Percentiles rank a stretch among this genome's conserved stretches.
Evolutionary conservation across 768 basidiomycete genomes (phyloP).

Genomic region (Phanerochaete carnosa): DNA sequence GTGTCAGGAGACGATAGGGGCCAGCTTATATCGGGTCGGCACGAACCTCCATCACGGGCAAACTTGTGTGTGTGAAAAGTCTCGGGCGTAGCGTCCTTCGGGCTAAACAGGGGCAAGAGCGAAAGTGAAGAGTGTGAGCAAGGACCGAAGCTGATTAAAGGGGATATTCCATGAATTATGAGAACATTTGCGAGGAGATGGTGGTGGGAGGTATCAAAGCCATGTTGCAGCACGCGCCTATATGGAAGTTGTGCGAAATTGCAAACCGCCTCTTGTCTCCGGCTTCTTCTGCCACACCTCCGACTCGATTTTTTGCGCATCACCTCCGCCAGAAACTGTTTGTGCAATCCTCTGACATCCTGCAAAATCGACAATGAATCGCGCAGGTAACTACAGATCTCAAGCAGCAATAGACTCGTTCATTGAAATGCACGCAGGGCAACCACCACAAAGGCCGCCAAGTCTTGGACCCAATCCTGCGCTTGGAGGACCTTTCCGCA

Average conservation of each 20-base stretch:
- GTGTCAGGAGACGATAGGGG: neutral
- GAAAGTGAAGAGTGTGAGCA: neutral
- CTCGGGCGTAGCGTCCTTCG: neutral
- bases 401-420: neutral
- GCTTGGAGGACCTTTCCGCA: slow-evolving; percentile 63
- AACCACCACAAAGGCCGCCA: slow-evolving; percentile 80
- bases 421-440: slow-evolving; percentile 43
- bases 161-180: neutral
- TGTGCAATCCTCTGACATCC: neutral
- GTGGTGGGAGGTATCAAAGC: slow-evolving; percentile 2
- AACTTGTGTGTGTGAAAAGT: neutral
- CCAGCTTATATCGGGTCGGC: neutral
- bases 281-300: neutral
- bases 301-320: slow-evolving; percentile 5
- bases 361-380: slow-evolving; percentile 27
- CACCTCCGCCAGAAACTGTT: slow-evolving; percentile 10
- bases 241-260: slow-evolving; percentile 4
- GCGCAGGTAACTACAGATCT: slow-evolving; percentile 27
- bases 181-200: neutral
- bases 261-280: neutral
- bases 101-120: neutral
- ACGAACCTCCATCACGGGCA: slow-evolving; percentile 24
- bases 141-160: neutral
- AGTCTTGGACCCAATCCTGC: slow-evolving; percentile 64
- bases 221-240: neutral